A percentile compares a stretch with the other conserved stretches of the same genome.
Evolutionary conservation across 768 basidiomycete species (phyloP).

Genomic region (Mycena chlorophos): DNA sequence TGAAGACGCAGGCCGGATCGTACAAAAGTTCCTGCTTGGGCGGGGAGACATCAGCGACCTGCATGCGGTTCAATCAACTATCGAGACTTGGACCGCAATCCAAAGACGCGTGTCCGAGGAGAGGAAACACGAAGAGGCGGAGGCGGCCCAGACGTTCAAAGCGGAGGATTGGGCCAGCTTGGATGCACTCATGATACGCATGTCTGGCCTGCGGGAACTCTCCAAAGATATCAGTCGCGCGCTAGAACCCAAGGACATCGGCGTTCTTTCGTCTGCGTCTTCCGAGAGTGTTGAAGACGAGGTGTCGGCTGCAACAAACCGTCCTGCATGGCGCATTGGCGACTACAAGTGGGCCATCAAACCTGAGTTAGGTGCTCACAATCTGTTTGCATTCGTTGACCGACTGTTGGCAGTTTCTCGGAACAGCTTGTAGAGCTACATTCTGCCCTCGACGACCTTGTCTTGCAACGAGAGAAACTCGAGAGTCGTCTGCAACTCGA

Average conservation of each 20-base stretch:
- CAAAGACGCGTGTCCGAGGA: slow-evolving; percentile 55
- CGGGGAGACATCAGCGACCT: slow-evolving; percentile 70
- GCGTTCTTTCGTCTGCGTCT: slow-evolving; percentile 21
- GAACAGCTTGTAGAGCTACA: slow-evolving; percentile 52
- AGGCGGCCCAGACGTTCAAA: slow-evolving; percentile 27
- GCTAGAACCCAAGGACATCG: slow-evolving; percentile 34
- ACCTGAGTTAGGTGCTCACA: slow-evolving; percentile 51
- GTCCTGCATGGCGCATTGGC: slow-evolving; percentile 30
- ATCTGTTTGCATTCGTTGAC: slow-evolving; percentile 1
- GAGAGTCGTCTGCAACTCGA: slow-evolving; percentile 53
- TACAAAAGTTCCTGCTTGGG: slow-evolving; percentile 73
- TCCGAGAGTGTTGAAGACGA: slow-evolving; percentile 25
- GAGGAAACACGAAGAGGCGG: slow-evolving; percentile 48
- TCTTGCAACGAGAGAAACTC: slow-evolving; percentile 48
- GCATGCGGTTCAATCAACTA: slow-evolving; percentile 59
- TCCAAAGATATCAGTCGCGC: slow-evolving; percentile 56
- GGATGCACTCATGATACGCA: slow-evolving; percentile 51
- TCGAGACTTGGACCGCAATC: slow-evolving; percentile 59
- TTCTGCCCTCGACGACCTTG: slow-evolving; percentile 41
- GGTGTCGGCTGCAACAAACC: slow-evolving; percentile 7
- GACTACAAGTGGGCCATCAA: slow-evolving; percentile 59
- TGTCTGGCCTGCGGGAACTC: slow-evolving; percentile 54
- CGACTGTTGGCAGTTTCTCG: slow-evolving; percentile 58
- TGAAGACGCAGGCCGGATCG: slow-evolving; percentile 73
- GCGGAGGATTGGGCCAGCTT: slow-evolving; percentile 55